Conservation (phyloP, 345 rosid genomes). For the Mercurialis annua region DNA sequence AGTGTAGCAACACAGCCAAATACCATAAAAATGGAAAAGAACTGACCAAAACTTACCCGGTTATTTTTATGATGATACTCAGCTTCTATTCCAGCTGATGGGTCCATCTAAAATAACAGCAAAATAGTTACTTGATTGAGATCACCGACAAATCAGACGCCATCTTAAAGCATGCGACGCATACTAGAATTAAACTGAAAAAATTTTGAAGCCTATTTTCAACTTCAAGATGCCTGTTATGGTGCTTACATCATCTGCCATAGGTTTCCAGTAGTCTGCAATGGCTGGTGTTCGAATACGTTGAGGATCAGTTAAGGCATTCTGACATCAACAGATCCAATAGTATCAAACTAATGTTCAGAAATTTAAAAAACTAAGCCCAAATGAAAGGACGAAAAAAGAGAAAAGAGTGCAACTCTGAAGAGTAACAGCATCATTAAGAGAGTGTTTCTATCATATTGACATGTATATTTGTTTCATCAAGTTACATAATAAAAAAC, state of each 20-base stretch:
- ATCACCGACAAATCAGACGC: conserved; percentile 5
- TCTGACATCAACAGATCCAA: conserved; percentile 43
- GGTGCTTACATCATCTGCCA: conserved; percentile 88
- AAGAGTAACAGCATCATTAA: neutral
- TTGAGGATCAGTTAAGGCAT: conserved; percentile 81
- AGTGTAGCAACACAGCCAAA: neutral
- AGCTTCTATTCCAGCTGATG: conserved; percentile 85
- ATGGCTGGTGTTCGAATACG: conserved; percentile 89
- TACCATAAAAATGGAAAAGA: neutral
- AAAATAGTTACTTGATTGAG: no score
- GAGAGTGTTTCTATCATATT: neutral
- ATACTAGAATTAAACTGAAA: neutral
- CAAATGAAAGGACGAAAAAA: neutral
- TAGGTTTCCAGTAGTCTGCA: conserved; percentile 90
- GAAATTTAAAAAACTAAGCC: conserved; percentile 1
- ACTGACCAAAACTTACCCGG: conserved; percentile 44
- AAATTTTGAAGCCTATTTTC: neutral
- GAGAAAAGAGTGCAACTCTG: neutral
- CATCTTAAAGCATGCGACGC: neutral
- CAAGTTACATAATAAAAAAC: no score
- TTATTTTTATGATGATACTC: conserved; percentile 91
- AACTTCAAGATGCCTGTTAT: conserved; percentile 2
- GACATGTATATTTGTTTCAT: no score
- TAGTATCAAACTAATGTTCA: neutral
- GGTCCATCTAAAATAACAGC: conserved; percentile 72